These are phyloP conservation scores for Dactylis glomerata DNA, from an alignment of 176 grass and related monocot species.

Conservation along the genomic window DNA sequence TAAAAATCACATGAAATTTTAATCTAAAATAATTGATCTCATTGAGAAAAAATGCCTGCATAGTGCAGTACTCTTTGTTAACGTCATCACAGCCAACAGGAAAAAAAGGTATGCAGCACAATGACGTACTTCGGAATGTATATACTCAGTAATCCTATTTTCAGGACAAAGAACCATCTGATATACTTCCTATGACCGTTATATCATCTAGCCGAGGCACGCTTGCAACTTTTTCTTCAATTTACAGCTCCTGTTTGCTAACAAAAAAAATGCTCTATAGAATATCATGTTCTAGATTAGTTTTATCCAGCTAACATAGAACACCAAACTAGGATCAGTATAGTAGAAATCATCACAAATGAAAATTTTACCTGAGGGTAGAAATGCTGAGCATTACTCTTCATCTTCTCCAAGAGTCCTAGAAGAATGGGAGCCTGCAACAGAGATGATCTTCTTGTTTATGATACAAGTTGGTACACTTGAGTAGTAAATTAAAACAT, in stretches of 20 bases:
- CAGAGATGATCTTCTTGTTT: neutral
- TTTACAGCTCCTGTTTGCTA: neutral
- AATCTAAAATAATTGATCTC: neutral
- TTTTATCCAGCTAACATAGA: neutral
- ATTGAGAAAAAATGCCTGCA: neutral
- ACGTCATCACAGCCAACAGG: neutral
- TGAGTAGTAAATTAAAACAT: neutral
- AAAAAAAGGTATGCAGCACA: neutral
- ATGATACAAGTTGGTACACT: neutral
- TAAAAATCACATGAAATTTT: neutral
- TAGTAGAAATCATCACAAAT: neutral
- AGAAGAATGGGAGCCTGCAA: conserved; percentile 71
- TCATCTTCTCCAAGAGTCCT: conserved; percentile 64
- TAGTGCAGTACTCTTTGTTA: neutral
- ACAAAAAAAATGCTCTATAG: neutral
- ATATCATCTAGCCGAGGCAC: neutral
- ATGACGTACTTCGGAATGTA: neutral
- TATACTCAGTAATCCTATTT: neutral
- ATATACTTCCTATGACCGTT: neutral
- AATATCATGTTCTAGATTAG: neutral
- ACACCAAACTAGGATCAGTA: neutral
- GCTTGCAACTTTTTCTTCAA: neutral
- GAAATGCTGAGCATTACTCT: conserved; percentile 41
- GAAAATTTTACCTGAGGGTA: conserved; percentile 68
- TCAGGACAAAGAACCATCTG: neutral